Evolutionary conservation across 495 filamentous ascomycete genomes (phyloP), one percentile per base, ranked within the genome.

Genomic region (Aspergillus indologenus): DNA sequence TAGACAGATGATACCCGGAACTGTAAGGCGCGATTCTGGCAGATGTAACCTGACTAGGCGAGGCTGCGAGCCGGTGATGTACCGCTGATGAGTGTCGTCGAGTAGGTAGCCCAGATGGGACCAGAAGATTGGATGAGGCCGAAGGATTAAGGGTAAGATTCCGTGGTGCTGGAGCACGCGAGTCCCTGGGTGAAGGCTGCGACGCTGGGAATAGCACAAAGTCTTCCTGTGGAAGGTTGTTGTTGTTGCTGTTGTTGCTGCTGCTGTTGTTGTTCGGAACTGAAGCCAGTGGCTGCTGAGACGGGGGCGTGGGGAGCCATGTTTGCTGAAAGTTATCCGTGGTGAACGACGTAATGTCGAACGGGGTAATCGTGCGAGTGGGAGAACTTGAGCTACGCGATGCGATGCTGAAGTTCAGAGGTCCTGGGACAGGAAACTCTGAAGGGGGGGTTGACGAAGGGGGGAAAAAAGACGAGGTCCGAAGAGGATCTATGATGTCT

Each of bases 271-370:
- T 67, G 74, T 67, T 66, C 71, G 68, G 69, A 76, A 31, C 24
- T 51, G 63, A 68, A 75, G 76, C 76, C 78, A 67, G 68, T 58
- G 77, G 74, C 73, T 75, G 72, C 62, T 64, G 58, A 55, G 64
- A 69, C 66, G 72, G 75, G 71, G 83, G 78, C 76, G 81, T 70
- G 72, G 81, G 77, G 75, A 81, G 83, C 83, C 83, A 86, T 87
- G 76, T 53, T 83, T 79, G 77, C 75, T 81, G 81, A 70, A 69
- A 68, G 64, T 79, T 76, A 85, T 85, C 83, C 84, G 84, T 87
- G 78, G 73, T 86, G 81, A 79, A 81, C 79, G 82, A 83, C 75
- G 74, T 77, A 63, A 79, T 61, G 81, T 81, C 77, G 79, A 78
- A 75, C 75, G 78, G 63, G 63, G 71, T 62, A 71, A 73, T 73